A percentile compares a stretch with the other conserved stretches of the same genome.
These are phyloP conservation scores for Penicillium robsamsonii DNA, from an alignment of 495 filamentous ascomycete species.

Conservation along the genomic window DNA sequence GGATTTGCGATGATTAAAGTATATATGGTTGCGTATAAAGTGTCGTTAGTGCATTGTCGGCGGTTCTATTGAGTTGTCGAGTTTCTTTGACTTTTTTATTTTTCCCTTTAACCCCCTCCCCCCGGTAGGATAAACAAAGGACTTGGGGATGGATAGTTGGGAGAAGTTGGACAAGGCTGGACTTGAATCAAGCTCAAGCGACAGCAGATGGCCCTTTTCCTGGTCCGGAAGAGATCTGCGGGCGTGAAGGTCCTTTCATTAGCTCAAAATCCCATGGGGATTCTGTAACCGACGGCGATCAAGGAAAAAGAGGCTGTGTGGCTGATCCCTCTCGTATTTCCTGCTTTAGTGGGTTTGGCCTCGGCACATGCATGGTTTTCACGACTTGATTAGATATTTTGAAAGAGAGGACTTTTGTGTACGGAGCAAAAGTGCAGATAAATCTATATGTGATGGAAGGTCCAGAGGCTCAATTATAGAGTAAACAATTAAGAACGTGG, in stretches of 20 bases:
- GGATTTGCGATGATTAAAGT: neutral
- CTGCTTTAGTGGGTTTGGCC: conserved; percentile 1
- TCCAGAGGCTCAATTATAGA: neutral
- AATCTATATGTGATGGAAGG: neutral
- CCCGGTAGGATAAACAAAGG: neutral
- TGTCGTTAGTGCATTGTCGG: conserved; percentile 12
- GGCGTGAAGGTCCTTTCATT: conserved; percentile 1
- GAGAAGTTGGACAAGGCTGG: neutral
- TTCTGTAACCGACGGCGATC: neutral
- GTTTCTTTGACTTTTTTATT: neutral
- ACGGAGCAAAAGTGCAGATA: neutral
- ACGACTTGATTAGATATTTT: neutral
- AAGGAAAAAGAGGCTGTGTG: conserved; percentile 10
- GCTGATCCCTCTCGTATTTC: conserved; percentile 24
- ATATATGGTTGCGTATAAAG: neutral
- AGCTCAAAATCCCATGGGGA: neutral
- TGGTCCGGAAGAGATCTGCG: conserved; percentile 20
- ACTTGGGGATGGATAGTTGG: neutral
- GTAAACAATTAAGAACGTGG: neutral
- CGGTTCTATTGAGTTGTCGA: neutral
- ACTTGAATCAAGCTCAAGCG: conserved; percentile 6
- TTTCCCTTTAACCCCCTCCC: neutral
- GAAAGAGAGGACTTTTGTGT: neutral
- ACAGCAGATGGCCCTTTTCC: conserved; percentile 4
- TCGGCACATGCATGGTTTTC: neutral